Conservation (phyloP, 768 basidiomycete species). For the Paxillus rubicundulus region DNA sequence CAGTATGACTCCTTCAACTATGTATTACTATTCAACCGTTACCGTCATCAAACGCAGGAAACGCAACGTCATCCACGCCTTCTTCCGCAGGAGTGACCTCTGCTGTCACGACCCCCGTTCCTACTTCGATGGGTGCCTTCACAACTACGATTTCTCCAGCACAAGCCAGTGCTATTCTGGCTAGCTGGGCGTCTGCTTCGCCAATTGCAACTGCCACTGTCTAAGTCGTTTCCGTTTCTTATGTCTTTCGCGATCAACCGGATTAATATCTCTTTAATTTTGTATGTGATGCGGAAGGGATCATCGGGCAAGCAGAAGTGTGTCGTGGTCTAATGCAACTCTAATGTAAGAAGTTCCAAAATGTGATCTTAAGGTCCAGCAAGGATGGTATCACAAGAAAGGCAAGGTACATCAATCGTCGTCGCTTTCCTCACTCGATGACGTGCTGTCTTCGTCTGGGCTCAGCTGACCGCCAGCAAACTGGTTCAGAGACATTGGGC, state of each 20-base stretch:
- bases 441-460: slow-evolving; percentile 48
- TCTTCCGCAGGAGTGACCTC: slow-evolving; percentile 35
- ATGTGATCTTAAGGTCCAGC: slow-evolving; percentile 3
- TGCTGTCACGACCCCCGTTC: slow-evolving; percentile 9
- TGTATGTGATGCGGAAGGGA: neutral
- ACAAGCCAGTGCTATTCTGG: slow-evolving; percentile 32
- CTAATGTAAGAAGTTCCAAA: slow-evolving; percentile 2
- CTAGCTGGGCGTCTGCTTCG: slow-evolving; percentile 28
- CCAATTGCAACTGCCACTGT: neutral
- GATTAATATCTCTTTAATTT: neutral
- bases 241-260: neutral
- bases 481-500: slow-evolving; percentile 51
- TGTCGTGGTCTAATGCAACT: neutral
- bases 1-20: neutral
- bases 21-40: slow-evolving; percentile 9
- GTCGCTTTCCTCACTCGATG: slow-evolving; percentile 55
- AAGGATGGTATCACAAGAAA: slow-evolving; percentile 5
- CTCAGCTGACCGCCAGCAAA: slow-evolving; percentile 43
- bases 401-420: slow-evolving; percentile 37
- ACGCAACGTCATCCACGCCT: slow-evolving; percentile 22
- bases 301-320: neutral
- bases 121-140: neutral
- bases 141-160: slow-evolving; percentile 24
- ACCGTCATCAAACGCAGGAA: neutral
- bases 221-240: neutral